Base-by-base conservation (phyloP, 2,329 filamentous ascomycete species). In the Aspergillus calidoustus region DNA sequence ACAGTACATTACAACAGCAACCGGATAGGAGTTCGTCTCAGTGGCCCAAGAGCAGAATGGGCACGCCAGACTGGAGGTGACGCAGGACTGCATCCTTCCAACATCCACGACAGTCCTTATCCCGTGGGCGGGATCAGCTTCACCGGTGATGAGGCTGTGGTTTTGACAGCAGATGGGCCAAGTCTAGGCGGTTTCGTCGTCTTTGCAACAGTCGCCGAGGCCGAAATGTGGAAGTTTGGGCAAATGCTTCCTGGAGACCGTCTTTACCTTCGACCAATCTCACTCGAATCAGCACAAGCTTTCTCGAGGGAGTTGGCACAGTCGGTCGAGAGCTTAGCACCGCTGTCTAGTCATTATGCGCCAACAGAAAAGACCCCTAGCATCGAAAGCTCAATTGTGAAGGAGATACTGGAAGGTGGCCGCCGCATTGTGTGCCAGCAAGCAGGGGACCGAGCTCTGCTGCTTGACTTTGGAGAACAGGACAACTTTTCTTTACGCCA, bases 171-270 rank as follows among this genome's bases (percentile, higher is more conserved):
- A 4, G 59, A 61, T 34, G 30, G 59, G 31, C 59, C 59, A 11
- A 54, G 49, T 22, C 41, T 61, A 13, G 59, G 59, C 3, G 59
- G 59, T 0, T 61, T 61, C 22, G 48, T 57, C 22, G 49, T 48
- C 25, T 41, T 34, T 50, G 28, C 49, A 15, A 57, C 54, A 19
- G 54, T 61, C 22, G 28, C 31, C 15, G 30, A 30, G n/a, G 59
- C 38, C n/a, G 59, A 61, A 19, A 31, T 61, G 31, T 61, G 59
- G 59, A 61, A 58, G 30, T 30, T 61, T n/a, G 59, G 59, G 15
- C 59, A 61, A 31, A 46, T 61, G 41, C 52, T 47, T 13, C 53
- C 59, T 15, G 59, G 59, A 3, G 51, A 61, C 47, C 22, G 25
- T 22, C 31, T 61, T n/a, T 41, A 34, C 43, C 55, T 61, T n/a